phyloP scores from a whole-genome alignment of 305 asterid species.

The Ilex paraguariensis region DNA sequence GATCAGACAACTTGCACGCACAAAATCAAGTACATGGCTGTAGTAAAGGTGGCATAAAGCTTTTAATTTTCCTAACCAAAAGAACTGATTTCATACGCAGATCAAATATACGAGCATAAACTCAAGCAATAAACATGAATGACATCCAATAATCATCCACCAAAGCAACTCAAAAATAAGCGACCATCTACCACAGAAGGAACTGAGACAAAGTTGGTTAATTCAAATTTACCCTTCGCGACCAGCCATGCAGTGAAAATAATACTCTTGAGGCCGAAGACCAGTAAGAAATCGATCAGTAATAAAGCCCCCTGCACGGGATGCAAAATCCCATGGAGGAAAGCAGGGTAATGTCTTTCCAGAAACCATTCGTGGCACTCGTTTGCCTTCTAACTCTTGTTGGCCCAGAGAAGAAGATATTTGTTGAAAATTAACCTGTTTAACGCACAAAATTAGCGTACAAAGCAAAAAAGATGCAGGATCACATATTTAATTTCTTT shows the following conservation, averaged over 20 bases:
- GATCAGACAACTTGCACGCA: too few species aligned
- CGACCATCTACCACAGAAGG: not conserved
- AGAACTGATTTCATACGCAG: not conserved
- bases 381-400: conserved; percentile 98
- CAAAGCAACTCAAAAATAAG: not conserved
- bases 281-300: conserved; percentile 97
- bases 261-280: conserved; percentile 96
- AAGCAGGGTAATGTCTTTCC: conserved; percentile 95
- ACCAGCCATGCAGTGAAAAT: conserved; percentile 99
- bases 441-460: conserved; percentile 10
- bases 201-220: not conserved
- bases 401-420: conserved; percentile 96
- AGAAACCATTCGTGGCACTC: conserved; percentile 98
- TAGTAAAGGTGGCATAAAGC: too few species aligned
- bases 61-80: too few species aligned
- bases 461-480: too few species aligned
- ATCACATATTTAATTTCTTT: too few species aligned
- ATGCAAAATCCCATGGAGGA: conserved; percentile 93
- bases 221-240: conserved; percentile 83
- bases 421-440: conserved; percentile 94
- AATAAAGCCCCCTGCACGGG: conserved; percentile 96
- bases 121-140: not conserved
- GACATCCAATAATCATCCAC: not conserved
- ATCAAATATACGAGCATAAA: not conserved
- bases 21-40: too few species aligned